Base-by-base conservation (phyloP, 2,329 filamentous ascomycete genomes). In the Emericellopsis cladophorae region DNA sequence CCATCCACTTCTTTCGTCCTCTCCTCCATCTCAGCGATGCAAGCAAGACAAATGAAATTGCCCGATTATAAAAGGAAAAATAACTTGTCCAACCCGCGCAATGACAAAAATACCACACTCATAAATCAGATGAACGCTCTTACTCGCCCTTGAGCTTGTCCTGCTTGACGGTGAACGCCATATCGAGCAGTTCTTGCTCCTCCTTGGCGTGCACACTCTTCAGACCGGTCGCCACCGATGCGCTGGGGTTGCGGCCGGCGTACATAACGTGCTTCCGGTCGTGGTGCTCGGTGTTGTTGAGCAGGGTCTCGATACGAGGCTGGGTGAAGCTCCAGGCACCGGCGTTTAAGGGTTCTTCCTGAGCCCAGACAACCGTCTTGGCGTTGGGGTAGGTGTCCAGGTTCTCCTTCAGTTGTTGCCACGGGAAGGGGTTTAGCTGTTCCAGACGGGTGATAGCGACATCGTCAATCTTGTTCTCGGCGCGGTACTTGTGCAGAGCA, bases 341-440 rank as follows among this genome's bases (percentile, higher is more conserved):
- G 8, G 92, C 92, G 60, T 98, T 98, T 45, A 98, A 77, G 26
- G 92, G 92, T 71, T 98, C 92, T 64, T 98, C 92, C 67, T 98
- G 92, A 51, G 79, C 81, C 89, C 89, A 98, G 48, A 98, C 88
- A 50, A 98, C 88, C 48, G 88, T 90, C 75, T 95, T 86, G 53
- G 90, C 90, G 64, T 98, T 98, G 59, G 89, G 87, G 72, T 98
- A 98, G 63, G 71, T 79, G 70, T 98, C 90, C 41, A 98, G 76
- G 70, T 96, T 96, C 64, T 96, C 90, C 71, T 84, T 86, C 42
- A 98, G 78, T 65, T 92, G 88, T 54, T 89, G 81, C 90, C 92
- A 98, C 40, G 92, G 92, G 85, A 98, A 98, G 55, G 92, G 92
- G 70, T 98, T 89, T 45, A 98, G 77, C 68, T 98, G 92, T 70